Evolutionary conservation across 75 land plant species (phyloP), one percentile per base, ranked within the genome.

Genomic region (Selaginella tamariscina): DNA sequence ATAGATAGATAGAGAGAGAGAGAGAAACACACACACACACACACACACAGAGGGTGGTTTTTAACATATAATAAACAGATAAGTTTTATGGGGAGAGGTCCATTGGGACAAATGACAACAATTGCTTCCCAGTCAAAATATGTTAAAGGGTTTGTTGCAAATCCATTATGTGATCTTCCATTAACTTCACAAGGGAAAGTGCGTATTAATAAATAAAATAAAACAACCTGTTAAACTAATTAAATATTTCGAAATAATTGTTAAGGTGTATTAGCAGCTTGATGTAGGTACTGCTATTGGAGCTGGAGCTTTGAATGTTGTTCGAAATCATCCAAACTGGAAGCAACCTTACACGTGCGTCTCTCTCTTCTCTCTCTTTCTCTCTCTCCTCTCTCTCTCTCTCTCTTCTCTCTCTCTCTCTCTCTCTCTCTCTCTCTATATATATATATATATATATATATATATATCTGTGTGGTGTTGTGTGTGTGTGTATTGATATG

Each of bases 61-160:
- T 64, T n/a, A n/a, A n/a, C n/a, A n/a, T n/a, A n/a, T n/a, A n/a
- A n/a, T n/a, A n/a, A n/a, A 30, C 73, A 78, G 81, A 64, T 79
- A 28, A 71, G 57, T 20, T 79, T 79, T 71, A 27, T 64, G 30
- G 81, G 81, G 56, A 64, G 74, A 44, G 81, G 81, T 24, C 81
- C 81, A n/a, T 33, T 79, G 24, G 81, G 81, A n/a, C 80, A 79
- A 67, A 65, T 79, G 65, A 75, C 80, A 31, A 39, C 79, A 29
- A 56, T 78, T 2, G 65, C 78, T 27, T 29, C 74, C 44, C 24
- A 63, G 29, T 57, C 23, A 27, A 72, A 73, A 18, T 56, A 29
- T 39, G 81, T 79, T 18, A 79, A 79, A 75, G 81, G 81, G 20
- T 79, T 79, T 71, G 81, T 79, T 39, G 78, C 68, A 27, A 75